Evolutionary conservation across 1,284 basidiomycete genomes (phyloP), one percentile per base, ranked within the genome.

Genomic region (Puccinia sorghi): DNA sequence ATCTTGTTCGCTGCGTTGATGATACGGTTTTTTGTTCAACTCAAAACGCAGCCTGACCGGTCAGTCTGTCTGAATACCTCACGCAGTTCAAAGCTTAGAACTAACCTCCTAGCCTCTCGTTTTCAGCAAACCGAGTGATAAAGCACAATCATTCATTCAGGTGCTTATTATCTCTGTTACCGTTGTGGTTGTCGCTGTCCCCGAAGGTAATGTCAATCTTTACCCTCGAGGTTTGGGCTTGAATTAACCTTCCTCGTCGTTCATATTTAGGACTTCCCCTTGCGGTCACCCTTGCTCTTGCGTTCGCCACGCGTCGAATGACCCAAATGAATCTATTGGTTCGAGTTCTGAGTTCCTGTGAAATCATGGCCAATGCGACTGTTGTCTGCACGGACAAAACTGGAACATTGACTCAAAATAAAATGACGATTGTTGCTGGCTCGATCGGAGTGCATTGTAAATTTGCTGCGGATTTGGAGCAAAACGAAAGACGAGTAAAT

Each of bases 391-490:
- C 80, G 13, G 80, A 81, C 25, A 81, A 81, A 71, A 81, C 80
- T 9, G 80, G 80, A 13, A 81, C 80, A 13, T 71, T 81, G 17
- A 81, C 80, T 0, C 80, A 80, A 32, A 81, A 81, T 57, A 79
- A 81, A 37, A 81, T 81, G 80, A 75, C 78, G 8, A 72, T 81
- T 9, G 80, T 81, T 12, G 80, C 80, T 37, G 80, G 80, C 22
- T 79, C 80, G n/a, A 76, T 81, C 50, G 80, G 72, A 25, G 89
- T 97, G 72, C 90, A 94, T 82, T 92, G 91, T 84, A 97, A 98
- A 86, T 98, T 98, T 83, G 95, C 94, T 27, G 89, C 89, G 64
- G 87, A 88, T 27, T 88, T 97, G 56, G 87, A 90, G 80, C 90
- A 92, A 76, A 94, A 96, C 84, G 86, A 87, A 56, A 85, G 87